Evolutionary conservation across 2,329 filamentous ascomycete species (phyloP).

Genomic region (Epichloe hybrida): DNA sequence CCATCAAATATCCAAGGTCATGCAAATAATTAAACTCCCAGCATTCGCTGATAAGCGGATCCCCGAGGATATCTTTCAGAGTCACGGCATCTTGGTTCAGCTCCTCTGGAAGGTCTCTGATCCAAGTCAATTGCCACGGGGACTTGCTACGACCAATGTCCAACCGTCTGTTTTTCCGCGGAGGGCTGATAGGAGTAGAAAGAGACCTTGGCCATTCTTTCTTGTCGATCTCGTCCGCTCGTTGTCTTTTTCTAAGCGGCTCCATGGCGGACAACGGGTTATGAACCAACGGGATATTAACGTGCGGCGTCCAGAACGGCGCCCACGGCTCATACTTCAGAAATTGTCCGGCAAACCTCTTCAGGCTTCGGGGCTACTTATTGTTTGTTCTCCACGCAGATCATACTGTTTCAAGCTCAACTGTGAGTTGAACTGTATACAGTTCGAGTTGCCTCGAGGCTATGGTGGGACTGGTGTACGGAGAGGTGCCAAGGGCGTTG

Average conservation of each 20-base stretch:
- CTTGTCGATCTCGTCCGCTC: conserved; percentile 6
- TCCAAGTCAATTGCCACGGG: conserved; percentile 58
- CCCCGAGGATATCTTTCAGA: conserved; percentile 55
- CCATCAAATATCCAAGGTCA: conserved; percentile 43
- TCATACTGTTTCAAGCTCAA: too few relatives aligned
- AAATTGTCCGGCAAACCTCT: not conserved
- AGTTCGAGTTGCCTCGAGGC: too few relatives aligned
- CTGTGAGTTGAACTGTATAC: too few relatives aligned
- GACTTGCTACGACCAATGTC: conserved; percentile 31
- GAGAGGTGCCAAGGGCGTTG: not conserved
- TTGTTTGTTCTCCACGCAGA: too few relatives aligned
- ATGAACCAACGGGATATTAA: not conserved
- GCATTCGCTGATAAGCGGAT: conserved; percentile 58
- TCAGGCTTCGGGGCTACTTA: too few relatives aligned
- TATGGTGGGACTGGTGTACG: too few relatives aligned
- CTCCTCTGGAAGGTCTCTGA: conserved; percentile 45
- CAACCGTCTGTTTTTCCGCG: conserved; percentile 19
- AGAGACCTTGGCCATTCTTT: conserved; percentile 13
- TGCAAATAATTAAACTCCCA: conserved; percentile 61
- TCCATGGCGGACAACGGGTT: conserved; percentile 15
- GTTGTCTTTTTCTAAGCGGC: conserved; percentile 18
- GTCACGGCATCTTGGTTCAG: conserved; percentile 53
- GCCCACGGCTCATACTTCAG: not conserved
- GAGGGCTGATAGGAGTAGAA: conserved; percentile 32
- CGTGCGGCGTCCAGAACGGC: not conserved